A percentile compares a stretch with the other conserved stretches of the same genome.
Conservation (phyloP, 805 yeast species). For the Barnettozyma sp. region DNA sequence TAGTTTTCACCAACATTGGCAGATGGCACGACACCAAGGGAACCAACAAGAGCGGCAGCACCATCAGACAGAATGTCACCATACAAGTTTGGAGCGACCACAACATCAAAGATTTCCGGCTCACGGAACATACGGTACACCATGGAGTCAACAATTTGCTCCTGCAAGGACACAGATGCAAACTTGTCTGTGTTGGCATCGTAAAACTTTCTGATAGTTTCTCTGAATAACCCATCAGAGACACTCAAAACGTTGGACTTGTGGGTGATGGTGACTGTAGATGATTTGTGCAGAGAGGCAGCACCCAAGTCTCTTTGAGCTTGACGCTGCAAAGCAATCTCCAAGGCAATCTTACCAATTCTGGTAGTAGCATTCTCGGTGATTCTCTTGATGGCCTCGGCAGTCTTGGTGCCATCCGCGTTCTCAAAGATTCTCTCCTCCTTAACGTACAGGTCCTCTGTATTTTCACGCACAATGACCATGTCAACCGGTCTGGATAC, state of each 20-base stretch:
- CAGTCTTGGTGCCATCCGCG: slow-evolving; percentile 80
- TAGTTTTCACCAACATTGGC: slow-evolving; percentile 96
- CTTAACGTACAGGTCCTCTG: slow-evolving; percentile 95
- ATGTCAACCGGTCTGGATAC: slow-evolving; percentile 83
- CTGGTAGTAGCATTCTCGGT: slow-evolving; percentile 77
- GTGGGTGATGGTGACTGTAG: slow-evolving; percentile 87
- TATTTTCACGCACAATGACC: slow-evolving; percentile 97
- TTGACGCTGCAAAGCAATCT: slow-evolving; percentile 89
- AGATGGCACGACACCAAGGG: slow-evolving; percentile 95
- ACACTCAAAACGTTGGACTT: slow-evolving; percentile 91
- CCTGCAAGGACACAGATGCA: slow-evolving; percentile 62
- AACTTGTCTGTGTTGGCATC: slow-evolving; percentile 51
- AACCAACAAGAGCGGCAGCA: slow-evolving; percentile 97
- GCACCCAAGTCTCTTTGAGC: slow-evolving; percentile 60
- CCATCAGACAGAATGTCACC: slow-evolving; percentile 97
- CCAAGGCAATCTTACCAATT: slow-evolving; percentile 87
- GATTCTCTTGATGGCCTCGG: slow-evolving; percentile 97
- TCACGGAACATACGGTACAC: slow-evolving; percentile 98
- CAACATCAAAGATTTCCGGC: slow-evolving; percentile 95
- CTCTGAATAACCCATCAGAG: slow-evolving; percentile 94
- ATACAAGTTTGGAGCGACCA: slow-evolving; percentile 96
- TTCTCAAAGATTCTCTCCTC: slow-evolving; percentile 74
- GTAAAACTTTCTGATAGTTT: slow-evolving; percentile 46
- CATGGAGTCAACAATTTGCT: slow-evolving; percentile 98
- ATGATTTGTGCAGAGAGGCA: slow-evolving; percentile 43